Base-by-base conservation (phyloP, 257 asterid species). In the Linaria vulgaris region DNA sequence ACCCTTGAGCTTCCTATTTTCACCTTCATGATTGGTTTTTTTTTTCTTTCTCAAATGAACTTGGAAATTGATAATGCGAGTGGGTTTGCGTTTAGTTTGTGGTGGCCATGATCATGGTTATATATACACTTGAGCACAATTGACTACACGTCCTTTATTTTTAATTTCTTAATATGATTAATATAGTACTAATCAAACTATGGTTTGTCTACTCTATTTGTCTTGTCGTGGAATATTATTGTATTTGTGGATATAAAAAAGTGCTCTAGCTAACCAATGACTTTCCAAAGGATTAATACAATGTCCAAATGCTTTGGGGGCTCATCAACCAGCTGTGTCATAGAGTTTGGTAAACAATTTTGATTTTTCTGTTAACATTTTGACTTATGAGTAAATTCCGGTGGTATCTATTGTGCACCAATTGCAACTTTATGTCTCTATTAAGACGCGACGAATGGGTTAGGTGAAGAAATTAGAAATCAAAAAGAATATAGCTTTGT, bases 1-100 rank as follows among this genome's bases (percentile, higher is more conserved):
- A 85, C 67, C 80, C 70, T 87, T 52, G 97, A 84, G 65, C 82
- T 81, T 56, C 59, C 81, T 68, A 66, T 63, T 70, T 69, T 87
- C 64, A 86, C 76, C 67, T 83, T 83, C 89, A 87, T 78, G 73
- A 49, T 69, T n/a, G n/a, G n/a, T n/a, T n/a, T n/a, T n/a, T n/a
- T 72, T 19, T 47, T 13, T 21, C 6, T 31, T 15, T 14, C 8
- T 10, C 5, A 12, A 15, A 23, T 1, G 45, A 30, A 37, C 25
- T 44, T 68, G 70, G 46, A 46, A 17, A 4, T 10, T 39, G 1
- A 55, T 53, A 27, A 21, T 54, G 49, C 11, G 50, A 57, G 38
- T 57, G 63, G 10, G 4, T 5, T 50, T 46, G 69, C 63, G 71
- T 45, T 67, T 69, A 74, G 53, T 61, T 70, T 16, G 53, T 46